phyloP scores from a whole-genome alignment of 108 stramenopile species.

The Cyclotella sp. region DNA sequence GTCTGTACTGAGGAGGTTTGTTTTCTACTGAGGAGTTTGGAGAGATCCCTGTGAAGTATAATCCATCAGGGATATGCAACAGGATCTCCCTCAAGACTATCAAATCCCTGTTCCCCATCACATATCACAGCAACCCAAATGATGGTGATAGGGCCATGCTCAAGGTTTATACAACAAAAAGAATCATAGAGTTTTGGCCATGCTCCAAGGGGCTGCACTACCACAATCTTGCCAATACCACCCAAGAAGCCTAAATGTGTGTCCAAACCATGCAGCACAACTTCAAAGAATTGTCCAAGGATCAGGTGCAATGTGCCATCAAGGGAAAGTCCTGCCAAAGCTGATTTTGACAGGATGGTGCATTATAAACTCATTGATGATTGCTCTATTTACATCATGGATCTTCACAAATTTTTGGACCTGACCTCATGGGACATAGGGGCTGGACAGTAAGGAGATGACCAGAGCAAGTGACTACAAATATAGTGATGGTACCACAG shows the following conservation, averaged over 20 bases:
- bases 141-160: not conserved
- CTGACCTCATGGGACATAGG: not conserved
- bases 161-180: not conserved
- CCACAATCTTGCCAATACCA: not conserved
- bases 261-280: not conserved
- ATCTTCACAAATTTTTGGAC: not conserved
- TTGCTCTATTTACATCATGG: no score
- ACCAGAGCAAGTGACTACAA: no score
- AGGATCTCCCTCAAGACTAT: slow-evolving; percentile 1
- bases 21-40: not conserved
- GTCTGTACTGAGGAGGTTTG: not conserved
- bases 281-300: not conserved
- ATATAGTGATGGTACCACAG: no score
- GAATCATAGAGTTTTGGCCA: not conserved
- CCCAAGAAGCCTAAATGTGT: not conserved
- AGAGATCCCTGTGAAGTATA: not conserved
- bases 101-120: no score
- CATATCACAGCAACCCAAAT: not conserved
- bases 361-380: not conserved
- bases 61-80: not conserved
- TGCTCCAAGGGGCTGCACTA: slow-evolving; percentile 4
- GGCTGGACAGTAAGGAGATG: no score
- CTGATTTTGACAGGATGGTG: not conserved
- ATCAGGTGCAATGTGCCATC: not conserved
- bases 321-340: not conserved